Evolutionary conservation across 768 basidiomycete species (phyloP), one percentile per base, ranked within the genome.

Genomic region (Boletus eberwhitei): DNA sequence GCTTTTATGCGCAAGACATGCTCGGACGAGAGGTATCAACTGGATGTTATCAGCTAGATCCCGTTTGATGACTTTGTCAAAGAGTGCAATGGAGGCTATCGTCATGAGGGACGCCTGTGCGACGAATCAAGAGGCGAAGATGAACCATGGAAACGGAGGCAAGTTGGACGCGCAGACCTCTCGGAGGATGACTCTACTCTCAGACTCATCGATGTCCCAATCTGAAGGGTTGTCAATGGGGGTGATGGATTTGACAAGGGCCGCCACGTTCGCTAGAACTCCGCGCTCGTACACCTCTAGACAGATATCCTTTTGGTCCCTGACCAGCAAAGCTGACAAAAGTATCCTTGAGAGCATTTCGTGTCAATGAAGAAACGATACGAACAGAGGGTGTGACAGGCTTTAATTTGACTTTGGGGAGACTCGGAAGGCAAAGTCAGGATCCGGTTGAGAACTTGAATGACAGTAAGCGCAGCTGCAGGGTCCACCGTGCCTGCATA

Each of bases 381-480:
- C 85, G 14, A 54, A 93, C 90, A 84, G 0, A 96, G 70, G 16
- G 87, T 80, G 64, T 88, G 89, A 65, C 90, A 92, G 0, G 89
- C 86, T 65, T 80, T 86, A 1, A 82, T 83, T 34, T 81, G 77
- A 17, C 69, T 78, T 42, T 70, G 68, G 4, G 74, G 66, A 22
- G 71, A 64, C 46, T 84, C 80, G 7, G 66, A 59, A 5, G 75
- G 63, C 2, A 76, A 74, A 2, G 73, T 65, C 21, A 90, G 71
- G 41, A 88, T 73, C 5, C 83, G 78, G 57, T 84, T 87, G 32
- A 90, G 71, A 41, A 89, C 80, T 59, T 87, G 84, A 52, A 90
- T 79, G n/a, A 92, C 77, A 1, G 83, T 80, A 46, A 83, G 74
- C 1, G 80, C 74, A 11, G 80, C 74, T 1, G 72, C 61, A 19